Base-by-base conservation (phyloP, 129 eudicot species). In the Chrysanthemum makinoi region DNA sequence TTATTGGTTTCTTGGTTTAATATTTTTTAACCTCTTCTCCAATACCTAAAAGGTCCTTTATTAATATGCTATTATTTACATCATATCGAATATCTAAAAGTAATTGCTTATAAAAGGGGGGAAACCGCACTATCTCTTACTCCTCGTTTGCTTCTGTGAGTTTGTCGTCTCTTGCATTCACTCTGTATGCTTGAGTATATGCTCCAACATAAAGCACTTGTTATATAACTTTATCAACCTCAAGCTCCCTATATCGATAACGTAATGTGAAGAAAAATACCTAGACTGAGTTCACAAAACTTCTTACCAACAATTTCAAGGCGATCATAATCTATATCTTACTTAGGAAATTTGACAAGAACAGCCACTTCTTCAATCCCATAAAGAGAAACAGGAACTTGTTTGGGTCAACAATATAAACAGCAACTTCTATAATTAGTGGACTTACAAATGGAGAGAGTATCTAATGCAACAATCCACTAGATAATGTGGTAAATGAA, bases 1-100 rank as follows among this genome's bases (percentile, higher is more conserved):
- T 50, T 24, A 67, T 67, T 67, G 72, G 72, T 62, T 62, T 50
- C 35, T 73, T 73, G 63, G 52, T 51, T 50, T 62, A 50, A 28
- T 62, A 62, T 47, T 50, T 63, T 48, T 15, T 57, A 57, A 49
- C 52, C 30, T 62, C 14, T 62, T 10, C 17, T 28, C 51, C 53
- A 62, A 73, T 62, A 14, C 61, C 70, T 11, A 67, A 62, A 62
- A 48, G 60, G 12, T 12, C 13, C 43, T 44, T 11, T 43, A 58
- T 58, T 54, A 20, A 66, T 65, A 65, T 65, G 70, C 56, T 65
- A 47, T 49, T 66, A 20, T 12, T 49, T 48, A 22, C 58, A 66
- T 66, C 39, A 49, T 66, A 22, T 66, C 59, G 39, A 47, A 66
- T 66, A 22, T 58, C 72, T 66, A 66, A 66, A 47, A 66, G 72